phyloP scores from a whole-genome alignment of 371 early-diverging fungal genomes.

The Mortierella sp. region DNA sequence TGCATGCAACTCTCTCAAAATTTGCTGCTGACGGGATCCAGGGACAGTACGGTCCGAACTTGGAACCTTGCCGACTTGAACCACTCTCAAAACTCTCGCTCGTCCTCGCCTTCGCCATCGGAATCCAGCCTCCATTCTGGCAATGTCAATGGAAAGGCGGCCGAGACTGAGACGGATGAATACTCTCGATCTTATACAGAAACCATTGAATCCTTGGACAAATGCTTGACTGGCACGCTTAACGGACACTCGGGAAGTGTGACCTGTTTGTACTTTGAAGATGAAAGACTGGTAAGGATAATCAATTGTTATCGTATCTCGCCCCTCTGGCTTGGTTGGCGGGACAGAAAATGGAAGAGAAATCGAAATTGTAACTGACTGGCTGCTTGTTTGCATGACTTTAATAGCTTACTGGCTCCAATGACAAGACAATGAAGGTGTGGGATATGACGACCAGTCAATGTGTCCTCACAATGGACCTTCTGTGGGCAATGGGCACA shows the following conservation, averaged over 20 bases:
- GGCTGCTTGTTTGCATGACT: neutral
- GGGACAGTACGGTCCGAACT: slow-evolving; percentile 84
- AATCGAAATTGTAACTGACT: no score
- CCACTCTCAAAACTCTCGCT: slow-evolving; percentile 46
- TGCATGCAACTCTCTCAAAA: slow-evolving; percentile 74
- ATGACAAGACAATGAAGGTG: slow-evolving; percentile 88
- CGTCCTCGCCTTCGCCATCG: slow-evolving; percentile 57
- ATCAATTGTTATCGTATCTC: neutral
- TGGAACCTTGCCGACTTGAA: slow-evolving; percentile 83
- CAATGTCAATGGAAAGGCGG: slow-evolving; percentile 23
- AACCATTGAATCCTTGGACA: slow-evolving; percentile 43
- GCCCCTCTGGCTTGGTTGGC: neutral
- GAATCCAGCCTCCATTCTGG: slow-evolving; percentile 40
- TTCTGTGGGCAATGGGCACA: slow-evolving; percentile 71
- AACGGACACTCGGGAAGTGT: slow-evolving; percentile 68
- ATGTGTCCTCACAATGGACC: slow-evolving; percentile 72
- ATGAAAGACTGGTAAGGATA: slow-evolving; percentile 56
- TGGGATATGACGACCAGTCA: slow-evolving; percentile 89
- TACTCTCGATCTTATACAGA: slow-evolving; percentile 37
- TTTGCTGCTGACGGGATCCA: slow-evolving; percentile 80
- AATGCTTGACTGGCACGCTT: slow-evolving; percentile 58
- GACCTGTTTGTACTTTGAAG: slow-evolving; percentile 65
- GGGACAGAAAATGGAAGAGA: neutral
- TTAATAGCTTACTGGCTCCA: slow-evolving; percentile 78
- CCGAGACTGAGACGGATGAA: slow-evolving; percentile 17